Conservation (phyloP, 2,329 filamentous ascomycete species). For the Phialemonium atrogriseum region DNA sequence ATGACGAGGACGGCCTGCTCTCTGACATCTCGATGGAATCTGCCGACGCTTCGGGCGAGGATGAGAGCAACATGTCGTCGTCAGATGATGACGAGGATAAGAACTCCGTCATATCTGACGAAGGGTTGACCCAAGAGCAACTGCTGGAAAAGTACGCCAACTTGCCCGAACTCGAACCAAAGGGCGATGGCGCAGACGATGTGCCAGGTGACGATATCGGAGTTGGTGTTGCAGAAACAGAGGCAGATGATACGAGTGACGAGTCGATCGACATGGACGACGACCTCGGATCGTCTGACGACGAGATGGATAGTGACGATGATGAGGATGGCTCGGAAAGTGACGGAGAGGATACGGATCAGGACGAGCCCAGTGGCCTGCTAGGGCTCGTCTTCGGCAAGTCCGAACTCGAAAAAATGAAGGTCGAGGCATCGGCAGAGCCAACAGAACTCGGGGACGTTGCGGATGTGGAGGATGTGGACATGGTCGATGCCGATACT, state of each 20-base stretch:
- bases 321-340: constrained; percentile 34
- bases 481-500: constrained; percentile 23
- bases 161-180: constrained; percentile 39
- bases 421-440: constrained; percentile 26
- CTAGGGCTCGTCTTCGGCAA: constrained; percentile 52
- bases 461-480: constrained; percentile 20
- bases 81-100: constrained; percentile 56
- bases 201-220: constrained; percentile 11
- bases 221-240: constrained; percentile 16
- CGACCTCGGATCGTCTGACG: constrained; percentile 52
- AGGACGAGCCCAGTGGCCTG: constrained; percentile 37
- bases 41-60: constrained; percentile 26
- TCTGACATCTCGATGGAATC: constrained; percentile 29
- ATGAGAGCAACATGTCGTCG: constrained; percentile 52
- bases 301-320: constrained; percentile 29
- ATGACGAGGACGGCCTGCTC: constrained; percentile 30
- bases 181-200: constrained; percentile 17
- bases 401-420: constrained; percentile 45
- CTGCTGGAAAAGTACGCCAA: constrained; percentile 61
- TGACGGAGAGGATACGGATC: constrained; percentile 26
- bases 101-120: constrained; percentile 46
- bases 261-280: constrained; percentile 64
- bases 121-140: constrained; percentile 61
- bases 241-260: constrained; percentile 46
- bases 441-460: constrained; percentile 14